Evolutionary conservation across 2,329 filamentous ascomycete genomes (phyloP).

Genomic region (Fusarium palustre): DNA sequence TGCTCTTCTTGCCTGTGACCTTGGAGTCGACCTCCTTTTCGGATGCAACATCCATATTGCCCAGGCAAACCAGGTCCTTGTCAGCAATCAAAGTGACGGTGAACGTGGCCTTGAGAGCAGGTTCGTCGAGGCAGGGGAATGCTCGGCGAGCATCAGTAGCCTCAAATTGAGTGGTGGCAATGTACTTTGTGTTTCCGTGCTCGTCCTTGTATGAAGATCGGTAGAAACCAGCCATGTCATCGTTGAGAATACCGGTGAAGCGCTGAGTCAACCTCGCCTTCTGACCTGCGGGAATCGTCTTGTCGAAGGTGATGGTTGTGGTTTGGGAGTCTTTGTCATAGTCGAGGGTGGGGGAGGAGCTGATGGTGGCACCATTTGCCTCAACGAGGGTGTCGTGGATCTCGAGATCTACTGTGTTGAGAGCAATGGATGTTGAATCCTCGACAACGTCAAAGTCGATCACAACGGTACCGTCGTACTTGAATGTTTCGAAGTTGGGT

Average conservation of each 20-base stretch:
- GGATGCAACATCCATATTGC: conserved; percentile 94
- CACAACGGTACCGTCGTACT: conserved; percentile 83
- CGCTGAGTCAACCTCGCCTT: conserved; percentile 73
- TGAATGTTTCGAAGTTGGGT: conserved; percentile 88
- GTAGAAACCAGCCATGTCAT: conserved; percentile 98
- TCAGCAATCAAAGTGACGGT: conserved; percentile 92
- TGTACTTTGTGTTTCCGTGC: conserved; percentile 81
- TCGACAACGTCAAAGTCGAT: conserved; percentile 90
- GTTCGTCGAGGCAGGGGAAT: conserved; percentile 97
- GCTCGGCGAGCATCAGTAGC: conserved; percentile 92
- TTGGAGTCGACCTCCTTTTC: conserved; percentile 78
- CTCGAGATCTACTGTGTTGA: conserved; percentile 89
- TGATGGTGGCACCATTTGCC: conserved; percentile 62
- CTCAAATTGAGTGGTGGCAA: conserved; percentile 97
- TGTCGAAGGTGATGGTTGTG: conserved; percentile 82
- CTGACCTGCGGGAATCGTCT: conserved; percentile 76
- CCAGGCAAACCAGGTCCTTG: conserved; percentile 89
- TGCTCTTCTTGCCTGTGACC: conserved; percentile 71
- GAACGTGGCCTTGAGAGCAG: conserved; percentile 91
- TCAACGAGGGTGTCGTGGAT: conserved; percentile 72
- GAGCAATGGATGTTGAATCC: conserved; percentile 84
- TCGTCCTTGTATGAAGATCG: conserved; percentile 89
- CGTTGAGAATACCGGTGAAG: conserved; percentile 85
- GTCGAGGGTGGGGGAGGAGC: conserved; percentile 61
- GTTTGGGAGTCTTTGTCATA: conserved; percentile 85